Evolutionary conservation across 306 rosid species (phyloP).

Genomic region (Rubus parviflorus): DNA sequence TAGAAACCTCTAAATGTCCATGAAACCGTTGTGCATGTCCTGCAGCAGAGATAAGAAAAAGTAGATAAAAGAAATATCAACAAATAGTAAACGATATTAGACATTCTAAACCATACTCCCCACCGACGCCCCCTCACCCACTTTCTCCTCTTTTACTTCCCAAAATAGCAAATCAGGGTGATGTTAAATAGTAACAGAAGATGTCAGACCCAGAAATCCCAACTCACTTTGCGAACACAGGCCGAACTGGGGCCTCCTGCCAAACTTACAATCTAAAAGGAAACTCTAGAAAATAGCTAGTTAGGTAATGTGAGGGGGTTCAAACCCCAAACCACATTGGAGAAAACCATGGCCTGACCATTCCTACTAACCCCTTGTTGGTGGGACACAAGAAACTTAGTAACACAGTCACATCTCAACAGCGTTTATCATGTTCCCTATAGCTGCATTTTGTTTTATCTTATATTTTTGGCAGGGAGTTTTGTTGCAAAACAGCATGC

Average conservation of each 20-base stretch:
- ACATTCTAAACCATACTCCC: not conserved
- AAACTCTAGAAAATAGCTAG: not conserved
- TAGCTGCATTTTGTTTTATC: not conserved
- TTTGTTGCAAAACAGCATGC: not conserved
- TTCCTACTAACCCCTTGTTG: not conserved
- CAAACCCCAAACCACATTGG: not conserved
- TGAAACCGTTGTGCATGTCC: constrained; percentile 98
- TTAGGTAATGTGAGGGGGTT: not conserved
- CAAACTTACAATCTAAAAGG: not conserved
- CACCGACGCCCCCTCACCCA: not conserved
- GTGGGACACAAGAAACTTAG: not conserved
- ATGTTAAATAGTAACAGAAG: not conserved
- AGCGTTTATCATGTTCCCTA: not conserved
- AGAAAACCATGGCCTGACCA: not conserved
- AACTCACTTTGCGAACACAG: not conserved
- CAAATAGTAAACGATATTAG: not conserved
- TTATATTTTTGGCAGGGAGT: not conserved
- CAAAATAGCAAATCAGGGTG: not conserved
- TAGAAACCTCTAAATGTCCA: constrained; percentile 98
- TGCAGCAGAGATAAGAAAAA: constrained; percentile 36
- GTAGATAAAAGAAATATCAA: constrained; percentile 6
- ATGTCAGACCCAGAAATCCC: not conserved
- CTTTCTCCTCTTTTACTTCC: not conserved
- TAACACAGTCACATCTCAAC: not conserved
- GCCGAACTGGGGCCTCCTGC: not conserved